Evolutionary conservation across 192 early-diverging fungal genomes (phyloP).

Genomic region (Diversispora epigaea): DNA sequence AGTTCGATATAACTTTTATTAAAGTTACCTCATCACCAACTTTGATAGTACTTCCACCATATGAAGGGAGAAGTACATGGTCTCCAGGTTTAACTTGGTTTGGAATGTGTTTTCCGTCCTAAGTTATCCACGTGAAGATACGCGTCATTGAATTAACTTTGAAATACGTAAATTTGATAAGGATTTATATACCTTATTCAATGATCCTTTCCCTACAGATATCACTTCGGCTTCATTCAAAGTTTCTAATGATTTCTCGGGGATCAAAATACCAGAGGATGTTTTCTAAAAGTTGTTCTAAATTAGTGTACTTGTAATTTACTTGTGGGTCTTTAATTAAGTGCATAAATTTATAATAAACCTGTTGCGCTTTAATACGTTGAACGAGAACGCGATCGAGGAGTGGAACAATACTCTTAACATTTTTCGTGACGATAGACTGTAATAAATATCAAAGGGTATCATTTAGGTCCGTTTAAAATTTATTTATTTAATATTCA

Average conservation of each 20-base stretch:
- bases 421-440: constrained; percentile 38
- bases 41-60: constrained; percentile 94
- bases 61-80: constrained; percentile 92
- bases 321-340: neutral
- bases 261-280: constrained; percentile 92
- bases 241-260: constrained; percentile 97
- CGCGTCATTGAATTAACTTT: neutral
- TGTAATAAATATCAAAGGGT: neutral
- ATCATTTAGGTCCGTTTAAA: too few species aligned
- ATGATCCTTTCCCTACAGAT: constrained; percentile 87
- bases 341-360: constrained; percentile 32
- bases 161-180: neutral
- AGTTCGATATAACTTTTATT: neutral
- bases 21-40: constrained; percentile 67
- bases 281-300: constrained; percentile 73
- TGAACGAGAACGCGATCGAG: constrained; percentile 98
- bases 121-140: constrained; percentile 8
- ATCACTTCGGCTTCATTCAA: constrained; percentile 96
- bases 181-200: constrained; percentile 58
- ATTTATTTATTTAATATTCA: neutral
- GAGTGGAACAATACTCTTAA: constrained; percentile 92
- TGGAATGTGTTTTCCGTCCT: constrained; percentile 81
- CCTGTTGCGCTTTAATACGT: constrained; percentile 91
- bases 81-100: constrained; percentile 87
- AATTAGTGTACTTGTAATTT: neutral